Base-by-base conservation (phyloP, 2,329 filamentous ascomycete genomes). In the Colletotrichum musicola region DNA sequence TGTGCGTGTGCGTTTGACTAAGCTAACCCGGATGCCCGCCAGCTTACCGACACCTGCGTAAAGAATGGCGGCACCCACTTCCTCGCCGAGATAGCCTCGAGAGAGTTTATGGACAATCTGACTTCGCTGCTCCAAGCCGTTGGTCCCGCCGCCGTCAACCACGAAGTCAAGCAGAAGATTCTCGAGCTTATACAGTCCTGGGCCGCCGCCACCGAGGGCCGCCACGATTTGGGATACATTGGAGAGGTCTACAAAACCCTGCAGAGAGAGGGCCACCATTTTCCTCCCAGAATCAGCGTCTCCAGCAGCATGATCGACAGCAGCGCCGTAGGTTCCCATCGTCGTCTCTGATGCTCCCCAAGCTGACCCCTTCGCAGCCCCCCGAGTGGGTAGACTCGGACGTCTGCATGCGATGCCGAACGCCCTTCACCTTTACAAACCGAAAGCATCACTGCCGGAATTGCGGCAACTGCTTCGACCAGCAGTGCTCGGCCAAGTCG, bases 271-370 rank as follows among this genome's bases (percentile, higher is more conserved):
- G 94, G 95, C 22, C 97, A 92, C 78, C 88, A 89, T 64, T 99
- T 99, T 72, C 96, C 96, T 1, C 96, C 96, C 4, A 93, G 91
- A 75, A 89, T 91, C 47, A 90, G 93, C 27, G 92, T 99, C 51
- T 88, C 95, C n/a, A 97, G 94, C 81, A 98, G 92, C 81, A 99
- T 99, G 95, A 89, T 98, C 73, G 95, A 99, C 78, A 98, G 94
- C 78, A 97, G 92, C 76, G 96, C 96, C 70, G 94, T 97, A 88
- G 79, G 92, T 86, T 4, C 40, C 40, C 30, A 40, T 65, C 13
- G 22, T 27, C 55, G 35, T 18, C n/a, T 25, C n/a, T 40, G 30
- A 35, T 62, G 4, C 46, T 18, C 1, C 16, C 22, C 18, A 2
- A 35, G 22, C 66, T 72, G 40, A 69, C 53, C 30, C 18, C 13